Percentiles rank a stretch among this genome's conserved stretches.
Evolutionary conservation across 1,284 basidiomycete genomes (phyloP).

Genomic region (Trametes pubescens): DNA sequence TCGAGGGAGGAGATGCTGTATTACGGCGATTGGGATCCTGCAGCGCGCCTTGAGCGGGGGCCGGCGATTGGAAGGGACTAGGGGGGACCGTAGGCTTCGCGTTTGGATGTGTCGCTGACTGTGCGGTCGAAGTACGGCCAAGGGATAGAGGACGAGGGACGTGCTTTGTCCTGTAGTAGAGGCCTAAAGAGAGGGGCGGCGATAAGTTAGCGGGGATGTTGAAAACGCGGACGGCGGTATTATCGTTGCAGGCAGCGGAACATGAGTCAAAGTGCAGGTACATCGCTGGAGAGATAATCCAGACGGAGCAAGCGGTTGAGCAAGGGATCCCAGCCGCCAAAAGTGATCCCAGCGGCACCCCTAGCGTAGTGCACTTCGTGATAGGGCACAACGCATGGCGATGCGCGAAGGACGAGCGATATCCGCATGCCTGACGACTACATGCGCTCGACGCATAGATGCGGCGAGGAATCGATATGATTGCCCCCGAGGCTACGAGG

Average conservation of each 20-base stretch:
- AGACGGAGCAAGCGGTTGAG: conserved; percentile 29
- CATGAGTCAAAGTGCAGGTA: conserved; percentile 39
- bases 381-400: conserved; percentile 32
- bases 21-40: conserved; percentile 34
- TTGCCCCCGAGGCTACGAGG: conserved; percentile 37
- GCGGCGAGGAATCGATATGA: conserved; percentile 44
- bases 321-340: conserved; percentile 33
- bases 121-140: conserved; percentile 40
- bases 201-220: conserved; percentile 34
- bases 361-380: conserved; percentile 26
- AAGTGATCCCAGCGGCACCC: conserved; percentile 31
- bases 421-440: conserved; percentile 31
- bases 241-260: conserved; percentile 30
- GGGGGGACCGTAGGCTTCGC: conserved; percentile 28
- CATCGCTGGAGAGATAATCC: conserved; percentile 31
- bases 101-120: conserved; percentile 44
- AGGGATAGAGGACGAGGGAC: conserved; percentile 47
- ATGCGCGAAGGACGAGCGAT: conserved; percentile 28
- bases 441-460: conserved; percentile 36
- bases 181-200: conserved; percentile 39
- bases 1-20: conserved; percentile 42
- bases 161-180: conserved; percentile 49
- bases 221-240: conserved; percentile 27
- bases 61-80: conserved; percentile 28
- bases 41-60: conserved; percentile 19